These are phyloP conservation scores for Boletus mariae DNA, from an alignment of 1,284 basidiomycete genomes.

Conservation along the genomic window DNA sequence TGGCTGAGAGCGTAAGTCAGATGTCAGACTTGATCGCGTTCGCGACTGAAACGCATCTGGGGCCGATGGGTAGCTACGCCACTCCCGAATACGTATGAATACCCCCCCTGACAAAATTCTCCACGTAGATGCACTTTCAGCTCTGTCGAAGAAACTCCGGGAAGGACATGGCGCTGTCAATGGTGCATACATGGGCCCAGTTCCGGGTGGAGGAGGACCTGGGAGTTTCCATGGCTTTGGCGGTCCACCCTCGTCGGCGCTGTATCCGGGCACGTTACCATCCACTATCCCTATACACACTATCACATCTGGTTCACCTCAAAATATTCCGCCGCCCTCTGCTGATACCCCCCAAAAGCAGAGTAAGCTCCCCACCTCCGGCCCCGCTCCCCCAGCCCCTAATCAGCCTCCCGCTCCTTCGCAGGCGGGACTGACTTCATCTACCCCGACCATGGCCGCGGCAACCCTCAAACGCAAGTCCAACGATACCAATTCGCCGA, in stretches of 20 bases:
- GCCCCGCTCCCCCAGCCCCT: conserved; percentile 40
- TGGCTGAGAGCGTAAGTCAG: conserved; percentile 71
- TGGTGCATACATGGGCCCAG: conserved; percentile 21
- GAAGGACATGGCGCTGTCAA: conserved; percentile 27
- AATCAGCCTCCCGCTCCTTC: conserved; percentile 39
- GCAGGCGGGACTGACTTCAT: conserved; percentile 39
- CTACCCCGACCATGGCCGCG: conserved; percentile 50
- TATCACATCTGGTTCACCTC: conserved; percentile 41
- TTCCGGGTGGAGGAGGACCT: conserved; percentile 16
- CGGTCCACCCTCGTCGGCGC: conserved; percentile 35
- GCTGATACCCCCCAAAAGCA: conserved; percentile 50
- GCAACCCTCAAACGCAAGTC: conserved; percentile 66
- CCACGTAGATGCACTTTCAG: conserved; percentile 33
- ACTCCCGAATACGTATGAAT: conserved; percentile 32
- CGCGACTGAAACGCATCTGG: conserved; percentile 49
- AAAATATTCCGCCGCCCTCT: conserved; percentile 45
- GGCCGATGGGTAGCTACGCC: conserved; percentile 58
- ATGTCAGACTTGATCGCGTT: conserved; percentile 73
- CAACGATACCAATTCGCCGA: conserved; percentile 50
- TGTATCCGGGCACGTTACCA: conserved; percentile 47
- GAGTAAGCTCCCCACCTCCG: conserved; percentile 48
- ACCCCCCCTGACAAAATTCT: conserved; percentile 22
- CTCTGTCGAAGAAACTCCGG: conserved; percentile 32
- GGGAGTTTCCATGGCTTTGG: conserved; percentile 25
- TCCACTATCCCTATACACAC: conserved; percentile 34